Base-by-base conservation (phyloP, 129 eudicot species). In the Heracleum sosnowskyi region DNA sequence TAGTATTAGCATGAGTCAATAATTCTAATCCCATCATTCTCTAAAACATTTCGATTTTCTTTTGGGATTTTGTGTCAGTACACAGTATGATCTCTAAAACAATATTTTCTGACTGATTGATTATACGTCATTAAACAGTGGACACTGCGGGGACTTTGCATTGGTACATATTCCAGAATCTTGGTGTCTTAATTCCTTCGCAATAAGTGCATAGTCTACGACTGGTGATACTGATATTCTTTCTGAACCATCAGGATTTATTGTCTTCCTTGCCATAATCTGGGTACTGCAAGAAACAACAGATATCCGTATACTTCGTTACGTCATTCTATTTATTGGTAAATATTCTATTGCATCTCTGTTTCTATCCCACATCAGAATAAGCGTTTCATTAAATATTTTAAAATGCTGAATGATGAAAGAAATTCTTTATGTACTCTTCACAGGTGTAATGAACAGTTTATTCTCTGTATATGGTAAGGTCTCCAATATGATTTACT, bases 391-490 rank as follows among this genome's bases (percentile, higher is more conserved):
- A 26, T 46, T 7, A 22, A 63, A 11, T 28, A 42, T 13, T 45
- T 33, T 78, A 18, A 39, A 11, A 0, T 60, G 75, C 26, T 66
- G 26, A 78, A 40, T 36, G 44, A 36, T 6, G 53, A 41, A 22
- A 72, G 33, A 44, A 9, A 17, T 20, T 35, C 46, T 36, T 53
- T 3, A 16, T 46, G n/a, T 41, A 31, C n/a, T 3, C 17, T 45
- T 17, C 16, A n/a, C 97, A 95, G 99, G 99, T 84, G 99, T 95
- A 77, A 95, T 95, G 99, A 95, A 95, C 85, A 92, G 99, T 71
- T 82, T 95, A 92, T 95, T 95, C 82, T 95, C 99, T 6, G 92
- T 95, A 31, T 95, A 95, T 77, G 99, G 99, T 95, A 88, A 60
- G 33, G 68, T 60, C 68, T 60, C 26, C 33, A n/a, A n/a, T 0